A percentile compares a stretch with the other conserved stretches of the same genome.
Evolutionary conservation across 2,329 filamentous ascomycete genomes (phyloP).

Genomic region (Coccinonectria pachysandricola): DNA sequence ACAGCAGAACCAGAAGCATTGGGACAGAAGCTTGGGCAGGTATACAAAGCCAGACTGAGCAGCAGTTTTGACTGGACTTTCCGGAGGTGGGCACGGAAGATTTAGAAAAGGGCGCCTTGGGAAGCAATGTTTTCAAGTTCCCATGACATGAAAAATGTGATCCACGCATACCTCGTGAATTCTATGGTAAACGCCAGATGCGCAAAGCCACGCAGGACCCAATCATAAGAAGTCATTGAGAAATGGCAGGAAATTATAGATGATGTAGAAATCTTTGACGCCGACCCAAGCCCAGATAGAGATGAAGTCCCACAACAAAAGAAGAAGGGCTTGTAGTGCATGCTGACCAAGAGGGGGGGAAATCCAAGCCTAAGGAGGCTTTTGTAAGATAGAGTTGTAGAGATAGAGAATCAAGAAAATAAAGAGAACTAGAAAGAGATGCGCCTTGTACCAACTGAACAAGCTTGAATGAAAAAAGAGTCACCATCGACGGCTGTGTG

Average conservation of each 20-base stretch:
- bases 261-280: slow-evolving; percentile 15
- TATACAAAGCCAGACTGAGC: no score
- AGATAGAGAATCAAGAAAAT: slow-evolving; percentile 4
- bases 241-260: slow-evolving; percentile 6
- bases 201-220: slow-evolving; percentile 18
- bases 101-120: slow-evolving; percentile 3
- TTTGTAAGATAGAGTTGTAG: no score
- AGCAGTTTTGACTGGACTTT: no score
- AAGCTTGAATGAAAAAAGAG: no score
- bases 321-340: slow-evolving; percentile 2
- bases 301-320: slow-evolving; percentile 1
- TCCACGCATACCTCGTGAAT: slow-evolving; percentile 26
- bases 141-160: slow-evolving; percentile 15
- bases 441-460: no score
- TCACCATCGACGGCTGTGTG: slow-evolving; percentile 27
- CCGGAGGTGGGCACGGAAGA: slow-evolving; percentile 3
- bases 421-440: slow-evolving; percentile 4
- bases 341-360: slow-evolving; percentile 5
- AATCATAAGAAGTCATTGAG: slow-evolving; percentile 20
- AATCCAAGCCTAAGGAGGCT: no score
- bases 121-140: slow-evolving; percentile 4
- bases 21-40: no score
- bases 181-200: slow-evolving; percentile 21
- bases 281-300: slow-evolving; percentile 9
- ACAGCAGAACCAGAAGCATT: no score